A percentile compares a stretch with the other conserved stretches of the same genome.
Conservation (phyloP, 2,329 filamentous ascomycete genomes). For the Neonectria punicea region DNA sequence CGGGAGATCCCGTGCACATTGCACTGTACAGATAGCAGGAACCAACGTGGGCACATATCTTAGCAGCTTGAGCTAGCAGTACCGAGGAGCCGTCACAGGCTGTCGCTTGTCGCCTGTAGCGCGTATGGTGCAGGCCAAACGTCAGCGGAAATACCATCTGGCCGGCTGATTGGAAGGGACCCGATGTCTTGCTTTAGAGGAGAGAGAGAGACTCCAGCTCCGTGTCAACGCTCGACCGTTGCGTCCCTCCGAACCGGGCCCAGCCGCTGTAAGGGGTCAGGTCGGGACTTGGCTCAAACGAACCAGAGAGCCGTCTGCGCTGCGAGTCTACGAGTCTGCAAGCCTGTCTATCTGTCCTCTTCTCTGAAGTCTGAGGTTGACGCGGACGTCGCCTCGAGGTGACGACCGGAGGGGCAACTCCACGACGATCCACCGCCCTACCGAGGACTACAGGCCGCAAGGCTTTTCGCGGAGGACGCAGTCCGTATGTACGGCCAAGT, state of each 20-base stretch:
- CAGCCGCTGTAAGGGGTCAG: slow-evolving; percentile 16
- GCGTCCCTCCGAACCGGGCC: slow-evolving; percentile 22
- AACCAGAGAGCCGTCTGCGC: slow-evolving; percentile 7
- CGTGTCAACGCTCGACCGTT: slow-evolving; percentile 36
- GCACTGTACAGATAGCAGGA: slow-evolving; percentile 10
- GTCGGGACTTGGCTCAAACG: slow-evolving; percentile 6
- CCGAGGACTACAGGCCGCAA: slow-evolving; percentile 5
- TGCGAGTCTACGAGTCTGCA: slow-evolving; percentile 14
- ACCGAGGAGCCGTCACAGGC: slow-evolving; percentile 5
- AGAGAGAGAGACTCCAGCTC: slow-evolving; percentile 28
- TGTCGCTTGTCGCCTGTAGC: background rate
- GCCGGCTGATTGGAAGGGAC: slow-evolving; percentile 15
- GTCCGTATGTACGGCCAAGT: slow-evolving; percentile 15
- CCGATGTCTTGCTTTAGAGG: slow-evolving; percentile 23
- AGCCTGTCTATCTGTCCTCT: slow-evolving; percentile 8
- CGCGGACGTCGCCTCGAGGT: slow-evolving; percentile 19
- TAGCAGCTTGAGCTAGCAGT: slow-evolving; percentile 2
- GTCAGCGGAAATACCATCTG: slow-evolving; percentile 1
- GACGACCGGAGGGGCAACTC: slow-evolving; percentile 27
- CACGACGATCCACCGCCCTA: slow-evolving; percentile 35
- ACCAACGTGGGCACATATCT: slow-evolving; percentile 18
- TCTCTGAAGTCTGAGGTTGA: slow-evolving; percentile 9
- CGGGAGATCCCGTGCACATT: background rate
- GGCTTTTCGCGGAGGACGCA: slow-evolving; percentile 1
- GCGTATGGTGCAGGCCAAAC: slow-evolving; percentile 2